Base-by-base conservation (phyloP, 345 rosid species). In the Pistacia vera region DNA sequence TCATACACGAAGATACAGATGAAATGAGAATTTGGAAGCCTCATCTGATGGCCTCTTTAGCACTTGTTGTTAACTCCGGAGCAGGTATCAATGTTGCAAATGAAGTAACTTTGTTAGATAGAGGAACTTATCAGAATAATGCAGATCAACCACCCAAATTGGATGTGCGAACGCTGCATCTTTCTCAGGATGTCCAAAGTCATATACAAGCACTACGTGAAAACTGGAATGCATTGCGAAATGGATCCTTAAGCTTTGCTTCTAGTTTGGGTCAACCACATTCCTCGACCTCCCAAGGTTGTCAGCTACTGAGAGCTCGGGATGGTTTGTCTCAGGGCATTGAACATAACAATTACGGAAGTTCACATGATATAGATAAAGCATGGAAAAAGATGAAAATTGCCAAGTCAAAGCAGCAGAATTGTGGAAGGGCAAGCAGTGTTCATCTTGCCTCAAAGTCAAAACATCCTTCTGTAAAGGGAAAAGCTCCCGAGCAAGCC, bases 331-430 rank as follows among this genome's bases (percentile, higher is more conserved):
- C 18, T 22, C 46, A 57, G 3, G 69, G 44, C 30, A 22, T 20
- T 57, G 41, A 33, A 33, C 74, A 75, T 16, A 36, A 66, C 18
- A n/a, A n/a, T 65, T 3, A 14, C 46, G 66, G 73, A 75, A 67
- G 63, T 9, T 68, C 77, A 20, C 10, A 60, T n/a, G 83, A 83
- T 79, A 67, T 83, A 65, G 60, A 81, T 55, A 86, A 85, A 76
- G 94, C 92, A 41, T 88, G 92, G 92, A 87, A 87, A 85, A 88
- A 88, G 91, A 75, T 87, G 92, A 78, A 81, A 66, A 76, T 70
- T 60, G 91, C 92, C 11, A 87, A 82, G 81, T 81, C 82, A n/a
- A 72, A 66, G 33, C 80, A 77, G 44, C n/a, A 55, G 38, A 79
- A 75, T 20, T 33, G 20, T 73, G 56, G 22, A 65, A 72, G 30